Evolutionary conservation across 176 grass and related monocot genomes (phyloP).

Genomic region (Areca catechu): DNA sequence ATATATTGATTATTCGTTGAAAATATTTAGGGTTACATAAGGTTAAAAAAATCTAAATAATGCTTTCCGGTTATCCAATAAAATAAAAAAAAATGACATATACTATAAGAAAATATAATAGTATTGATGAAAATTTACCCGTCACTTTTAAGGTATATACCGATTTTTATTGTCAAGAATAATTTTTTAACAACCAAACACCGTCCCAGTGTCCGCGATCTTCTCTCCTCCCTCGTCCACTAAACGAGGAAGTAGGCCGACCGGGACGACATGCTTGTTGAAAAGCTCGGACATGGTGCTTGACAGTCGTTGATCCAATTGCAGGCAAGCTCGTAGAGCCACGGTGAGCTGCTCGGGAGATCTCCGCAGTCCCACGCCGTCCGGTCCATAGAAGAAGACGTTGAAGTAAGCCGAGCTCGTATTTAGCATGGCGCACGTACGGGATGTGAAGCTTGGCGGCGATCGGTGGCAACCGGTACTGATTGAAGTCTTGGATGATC

Average conservation of each 20-base stretch:
- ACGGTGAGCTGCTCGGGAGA: slow-evolving; percentile 19
- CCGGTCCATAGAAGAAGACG: not conserved
- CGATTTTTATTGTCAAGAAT: no score
- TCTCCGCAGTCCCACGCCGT: not conserved
- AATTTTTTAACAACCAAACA: no score
- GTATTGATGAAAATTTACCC: no score
- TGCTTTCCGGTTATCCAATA: no score
- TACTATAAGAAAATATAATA: no score
- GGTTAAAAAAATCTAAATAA: no score
- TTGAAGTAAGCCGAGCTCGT: slow-evolving; percentile 27
- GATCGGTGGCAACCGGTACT: slow-evolving; percentile 32
- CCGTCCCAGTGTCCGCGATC: not conserved
- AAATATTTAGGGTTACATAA: no score
- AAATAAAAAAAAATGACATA: no score
- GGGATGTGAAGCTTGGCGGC: slow-evolving; percentile 35
- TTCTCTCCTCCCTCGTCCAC: not conserved
- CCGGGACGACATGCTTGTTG: slow-evolving; percentile 13
- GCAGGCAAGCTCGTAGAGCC: slow-evolving; percentile 25
- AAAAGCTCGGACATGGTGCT: slow-evolving; percentile 21
- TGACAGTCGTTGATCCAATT: slow-evolving; percentile 25
- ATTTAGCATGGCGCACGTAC: slow-evolving; percentile 40
- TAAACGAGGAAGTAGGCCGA: slow-evolving; percentile 16
- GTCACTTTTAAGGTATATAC: no score
- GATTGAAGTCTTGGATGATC: slow-evolving; percentile 48
- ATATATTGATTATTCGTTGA: no score